Conservation (phyloP, 2,329 filamentous ascomycete species). For the Parascedosporium putredinis region DNA sequence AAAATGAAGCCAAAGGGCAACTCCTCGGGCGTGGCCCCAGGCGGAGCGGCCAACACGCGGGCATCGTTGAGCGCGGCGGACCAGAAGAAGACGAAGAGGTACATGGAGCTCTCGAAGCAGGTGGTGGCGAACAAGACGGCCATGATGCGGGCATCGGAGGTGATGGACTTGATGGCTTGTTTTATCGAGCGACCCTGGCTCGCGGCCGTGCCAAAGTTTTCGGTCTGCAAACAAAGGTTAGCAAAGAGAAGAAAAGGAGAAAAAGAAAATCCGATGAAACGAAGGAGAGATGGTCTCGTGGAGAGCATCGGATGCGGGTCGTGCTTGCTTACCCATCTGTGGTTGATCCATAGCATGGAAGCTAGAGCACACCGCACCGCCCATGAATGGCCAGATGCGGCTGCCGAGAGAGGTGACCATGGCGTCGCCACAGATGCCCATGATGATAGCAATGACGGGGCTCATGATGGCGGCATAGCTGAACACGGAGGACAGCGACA, state of each 20-base stretch:
- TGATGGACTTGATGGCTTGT: not conserved
- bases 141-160: conserved; percentile 25
- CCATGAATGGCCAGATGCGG: conserved; percentile 43
- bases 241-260: too few species aligned
- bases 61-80: conserved; percentile 40
- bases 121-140: conserved; percentile 41
- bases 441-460: conserved; percentile 42
- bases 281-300: too few species aligned
- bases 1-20: conserved; percentile 40
- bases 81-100: conserved; percentile 55
- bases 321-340: conserved; percentile 25
- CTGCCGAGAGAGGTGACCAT: conserved; percentile 36
- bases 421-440: conserved; percentile 41
- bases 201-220: not conserved
- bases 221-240: too few species aligned
- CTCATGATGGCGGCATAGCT: conserved; percentile 42
- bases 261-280: too few species aligned
- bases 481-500: conserved; percentile 39
- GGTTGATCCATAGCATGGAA: conserved; percentile 33
- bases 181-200: not conserved
- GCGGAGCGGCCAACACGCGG: conserved; percentile 14
- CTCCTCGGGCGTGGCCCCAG: conserved; percentile 12
- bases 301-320: too few species aligned
- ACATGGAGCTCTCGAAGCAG: conserved; percentile 52
- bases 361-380: conserved; percentile 29